Evolutionary conservation across 768 basidiomycete genomes (phyloP).

Genomic region (Rhizopogon salebrosus): DNA sequence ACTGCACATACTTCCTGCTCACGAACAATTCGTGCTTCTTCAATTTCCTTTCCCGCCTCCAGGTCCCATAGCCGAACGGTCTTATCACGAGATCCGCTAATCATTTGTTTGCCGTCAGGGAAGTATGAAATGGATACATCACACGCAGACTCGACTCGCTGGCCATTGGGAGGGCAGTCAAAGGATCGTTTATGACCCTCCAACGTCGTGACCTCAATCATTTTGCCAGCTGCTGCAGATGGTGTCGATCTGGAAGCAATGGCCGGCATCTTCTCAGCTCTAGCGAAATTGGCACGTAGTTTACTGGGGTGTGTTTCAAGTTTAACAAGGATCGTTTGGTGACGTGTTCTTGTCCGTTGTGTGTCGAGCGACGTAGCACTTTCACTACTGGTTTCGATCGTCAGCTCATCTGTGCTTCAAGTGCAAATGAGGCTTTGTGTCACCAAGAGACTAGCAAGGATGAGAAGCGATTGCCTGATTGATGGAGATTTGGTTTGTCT

Average conservation of each 20-base stretch:
- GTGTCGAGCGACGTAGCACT: too few relatives aligned
- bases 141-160: too few relatives aligned
- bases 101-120: neutral
- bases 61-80: neutral
- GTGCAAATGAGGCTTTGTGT: too few relatives aligned
- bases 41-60: neutral
- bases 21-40: neutral
- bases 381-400: too few relatives aligned
- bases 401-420: too few relatives aligned
- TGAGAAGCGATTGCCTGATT: too few relatives aligned
- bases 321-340: too few relatives aligned
- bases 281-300: neutral
- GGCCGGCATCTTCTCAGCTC: neutral
- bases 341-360: too few relatives aligned
- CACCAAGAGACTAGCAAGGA: too few relatives aligned
- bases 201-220: neutral
- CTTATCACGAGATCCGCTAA: neutral
- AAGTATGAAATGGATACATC: neutral
- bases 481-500: too few relatives aligned
- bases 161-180: too few relatives aligned
- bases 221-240: neutral
- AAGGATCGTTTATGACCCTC: neutral
- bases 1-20: neutral
- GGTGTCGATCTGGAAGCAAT: neutral
- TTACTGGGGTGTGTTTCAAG: too few relatives aligned